These are phyloP conservation scores for Auricularia sp. DNA, from an alignment of 768 basidiomycete genomes.

Conservation along the genomic window DNA sequence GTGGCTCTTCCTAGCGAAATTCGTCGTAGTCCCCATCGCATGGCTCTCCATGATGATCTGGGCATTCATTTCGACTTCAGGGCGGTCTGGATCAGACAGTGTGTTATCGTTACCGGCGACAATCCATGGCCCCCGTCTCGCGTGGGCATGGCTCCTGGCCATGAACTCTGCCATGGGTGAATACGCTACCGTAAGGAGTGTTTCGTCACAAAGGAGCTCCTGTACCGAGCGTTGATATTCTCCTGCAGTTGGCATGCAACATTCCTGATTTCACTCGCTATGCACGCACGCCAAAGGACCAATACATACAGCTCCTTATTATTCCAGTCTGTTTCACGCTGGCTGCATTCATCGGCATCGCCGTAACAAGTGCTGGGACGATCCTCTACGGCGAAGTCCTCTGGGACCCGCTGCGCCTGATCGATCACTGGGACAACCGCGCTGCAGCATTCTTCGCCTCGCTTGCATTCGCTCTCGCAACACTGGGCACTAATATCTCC, in stretches of 20 bases:
- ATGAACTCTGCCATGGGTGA: constrained; percentile 66
- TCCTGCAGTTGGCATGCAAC: constrained; percentile 27
- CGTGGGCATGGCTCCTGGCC: constrained; percentile 73
- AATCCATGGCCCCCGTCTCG: constrained; percentile 40
- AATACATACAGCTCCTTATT: constrained; percentile 64
- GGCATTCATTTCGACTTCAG: constrained; percentile 61
- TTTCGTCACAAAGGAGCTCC: neutral
- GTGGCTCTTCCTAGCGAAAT: constrained; percentile 64
- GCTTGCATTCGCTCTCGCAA: constrained; percentile 63
- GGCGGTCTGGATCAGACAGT: constrained; percentile 24
- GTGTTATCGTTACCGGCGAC: constrained; percentile 45
- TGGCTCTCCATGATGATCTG: constrained; percentile 58
- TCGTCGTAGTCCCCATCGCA: constrained; percentile 23
- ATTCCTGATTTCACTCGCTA: constrained; percentile 89
- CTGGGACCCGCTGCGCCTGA: constrained; percentile 71
- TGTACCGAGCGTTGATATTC: neutral
- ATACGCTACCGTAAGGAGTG: constrained; percentile 38
- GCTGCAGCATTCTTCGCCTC: constrained; percentile 78
- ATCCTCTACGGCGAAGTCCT: constrained; percentile 32
- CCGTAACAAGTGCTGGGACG: constrained; percentile 68
- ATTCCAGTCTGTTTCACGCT: constrained; percentile 72
- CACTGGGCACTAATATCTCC: constrained; percentile 58
- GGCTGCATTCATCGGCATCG: constrained; percentile 69
- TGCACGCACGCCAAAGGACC: constrained; percentile 37
- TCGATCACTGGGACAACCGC: constrained; percentile 76